phyloP scores from a whole-genome alignment of 768 basidiomycete species.

The Collybia sordida region DNA sequence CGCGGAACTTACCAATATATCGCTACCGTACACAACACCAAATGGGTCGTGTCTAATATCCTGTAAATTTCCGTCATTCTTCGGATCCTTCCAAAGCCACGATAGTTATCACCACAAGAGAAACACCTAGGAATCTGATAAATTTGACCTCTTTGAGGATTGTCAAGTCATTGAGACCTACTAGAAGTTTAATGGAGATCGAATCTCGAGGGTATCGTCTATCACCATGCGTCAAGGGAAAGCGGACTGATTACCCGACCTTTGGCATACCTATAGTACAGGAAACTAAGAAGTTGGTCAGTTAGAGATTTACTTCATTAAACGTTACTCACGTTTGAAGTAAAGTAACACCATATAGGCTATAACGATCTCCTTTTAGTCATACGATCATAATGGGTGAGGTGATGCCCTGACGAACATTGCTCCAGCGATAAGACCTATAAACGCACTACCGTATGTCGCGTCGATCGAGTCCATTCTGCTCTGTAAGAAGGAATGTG shows the following conservation, averaged over 20 bases:
- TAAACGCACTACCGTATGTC: conserved; percentile 44
- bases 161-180: conserved; percentile 14
- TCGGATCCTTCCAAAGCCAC: neutral
- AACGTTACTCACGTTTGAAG: conserved; percentile 35
- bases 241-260: neutral
- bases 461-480: conserved; percentile 19
- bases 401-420: conserved; percentile 28
- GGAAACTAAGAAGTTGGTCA: conserved; percentile 26
- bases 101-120: conserved; percentile 27
- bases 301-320: neutral
- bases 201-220: conserved; percentile 43
- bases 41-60: conserved; percentile 42
- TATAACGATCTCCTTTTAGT: conserved; percentile 11
- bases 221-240: neutral
- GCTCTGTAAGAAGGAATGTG: too few relatives aligned
- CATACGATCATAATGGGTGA: too few relatives aligned
- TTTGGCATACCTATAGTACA: conserved; percentile 37
- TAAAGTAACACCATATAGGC: conserved; percentile 47
- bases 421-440: conserved; percentile 43
- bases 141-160: neutral
- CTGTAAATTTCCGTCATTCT: conserved; percentile 16
- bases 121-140: conserved; percentile 27
- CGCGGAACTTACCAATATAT: conserved; percentile 43
- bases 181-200: conserved; percentile 37
- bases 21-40: conserved; percentile 41